Base-by-base conservation (phyloP, 148 eudicot genomes). In the Silene uniflora region DNA sequence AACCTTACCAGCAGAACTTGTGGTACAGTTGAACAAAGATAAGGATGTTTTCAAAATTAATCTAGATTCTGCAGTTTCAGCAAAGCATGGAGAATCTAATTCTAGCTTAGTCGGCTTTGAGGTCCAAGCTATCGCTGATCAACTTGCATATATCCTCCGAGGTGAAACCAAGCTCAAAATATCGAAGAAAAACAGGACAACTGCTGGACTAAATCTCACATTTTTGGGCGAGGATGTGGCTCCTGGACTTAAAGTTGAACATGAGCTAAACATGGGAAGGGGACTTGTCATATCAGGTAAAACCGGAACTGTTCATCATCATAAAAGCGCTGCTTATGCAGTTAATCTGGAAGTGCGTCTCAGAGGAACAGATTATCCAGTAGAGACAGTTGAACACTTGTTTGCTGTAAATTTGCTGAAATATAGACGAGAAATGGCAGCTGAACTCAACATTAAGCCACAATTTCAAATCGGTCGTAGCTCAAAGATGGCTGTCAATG, bases 31-130 rank as follows among this genome's bases (percentile, higher is more conserved):
- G 66, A 90, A 91, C 0, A 94, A 94, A 76, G 98, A 94, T 54
- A 94, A 92, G 85, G 88, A 94, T 74, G 98, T 90, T 71, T 92
- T 92, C 78, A 87, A 75, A 71, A 76, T 94, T 70, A 89, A 86
- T 80, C 55, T 91, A 76, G 96, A 94, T 81, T 90, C 97, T 12
- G 86, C 93, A 16, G 71, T 94, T 46, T 62, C 98, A 3, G 93
- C 90, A 4, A 94, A 90, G 69, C 93, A 88, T 59, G 93, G 97
- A 10, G 97, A 91, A 67, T 79, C 82, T 9, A 88, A 87, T 3
- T 94, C 98, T 12, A 86, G 83, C 77, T n/a, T n/a, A n/a, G n/a
- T n/a, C n/a, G n/a, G n/a, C n/a, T n/a, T n/a, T n/a, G n/a, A n/a
- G n/a, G n/a, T n/a, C n/a, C n/a, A n/a, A n/a, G n/a, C n/a, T n/a